phyloP scores from a whole-genome alignment of 495 filamentous ascomycete species.

The Xylaria flabelliformis region DNA sequence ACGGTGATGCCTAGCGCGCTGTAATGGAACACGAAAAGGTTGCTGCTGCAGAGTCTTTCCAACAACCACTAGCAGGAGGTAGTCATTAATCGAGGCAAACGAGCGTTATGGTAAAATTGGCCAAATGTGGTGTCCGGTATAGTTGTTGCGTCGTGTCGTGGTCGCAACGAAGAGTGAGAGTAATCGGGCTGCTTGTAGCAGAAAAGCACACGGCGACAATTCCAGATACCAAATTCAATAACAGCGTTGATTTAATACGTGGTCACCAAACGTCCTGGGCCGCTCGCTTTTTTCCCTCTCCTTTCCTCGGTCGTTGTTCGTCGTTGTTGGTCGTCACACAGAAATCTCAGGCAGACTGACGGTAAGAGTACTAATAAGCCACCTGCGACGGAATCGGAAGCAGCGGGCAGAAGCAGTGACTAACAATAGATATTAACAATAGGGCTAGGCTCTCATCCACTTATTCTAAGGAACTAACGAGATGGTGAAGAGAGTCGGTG shows the following conservation, averaged over 20 bases:
- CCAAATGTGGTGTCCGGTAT: background rate
- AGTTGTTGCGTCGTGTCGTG: background rate
- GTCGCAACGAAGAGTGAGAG: background rate
- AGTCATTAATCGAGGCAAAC: background rate
- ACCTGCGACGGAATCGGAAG: background rate
- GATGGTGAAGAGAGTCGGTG: slow-evolving; percentile 22
- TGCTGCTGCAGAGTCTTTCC: background rate
- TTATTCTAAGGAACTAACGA: slow-evolving; percentile 10
- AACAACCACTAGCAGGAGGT: background rate
- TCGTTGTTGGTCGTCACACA: background rate
- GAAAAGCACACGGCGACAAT: background rate
- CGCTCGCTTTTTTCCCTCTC: background rate
- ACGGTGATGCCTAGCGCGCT: background rate
- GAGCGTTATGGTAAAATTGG: slow-evolving; percentile 10
- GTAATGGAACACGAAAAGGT: background rate
- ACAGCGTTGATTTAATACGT: background rate
- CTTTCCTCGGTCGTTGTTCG: background rate
- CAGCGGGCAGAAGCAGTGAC: background rate
- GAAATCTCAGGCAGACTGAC: background rate
- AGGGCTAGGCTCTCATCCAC: slow-evolving; percentile 4
- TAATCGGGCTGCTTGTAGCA: background rate
- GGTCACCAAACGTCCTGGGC: background rate
- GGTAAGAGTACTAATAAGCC: background rate
- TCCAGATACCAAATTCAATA: background rate
- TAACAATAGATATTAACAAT: slow-evolving; percentile 11